Conservation (phyloP, 1,284 basidiomycete species). For the Microbotryum scabiosae region DNA sequence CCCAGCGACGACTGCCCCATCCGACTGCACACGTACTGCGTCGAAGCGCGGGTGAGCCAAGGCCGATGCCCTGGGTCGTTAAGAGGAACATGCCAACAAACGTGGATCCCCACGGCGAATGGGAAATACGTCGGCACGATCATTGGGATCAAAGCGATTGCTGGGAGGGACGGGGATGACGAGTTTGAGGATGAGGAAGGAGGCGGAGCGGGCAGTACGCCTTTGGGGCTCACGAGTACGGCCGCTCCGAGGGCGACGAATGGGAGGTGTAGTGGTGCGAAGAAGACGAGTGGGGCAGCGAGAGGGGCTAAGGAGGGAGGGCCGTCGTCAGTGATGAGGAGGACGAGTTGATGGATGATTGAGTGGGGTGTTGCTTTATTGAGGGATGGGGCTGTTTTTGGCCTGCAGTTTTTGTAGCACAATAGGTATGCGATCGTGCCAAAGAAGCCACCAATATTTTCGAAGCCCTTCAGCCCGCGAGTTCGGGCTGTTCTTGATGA, state of each 20-base stretch:
- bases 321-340: slow-evolving; percentile 9
- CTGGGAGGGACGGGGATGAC: slow-evolving; percentile 24
- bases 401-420: too few species aligned
- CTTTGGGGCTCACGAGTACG: slow-evolving; percentile 6
- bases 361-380: too few species aligned
- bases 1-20: slow-evolving; percentile 55
- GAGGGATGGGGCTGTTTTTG: too few species aligned
- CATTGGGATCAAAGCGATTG: slow-evolving; percentile 40
- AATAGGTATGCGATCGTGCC: too few species aligned
- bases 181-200: slow-evolving; percentile 37
- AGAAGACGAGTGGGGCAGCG: slow-evolving; percentile 3
- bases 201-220: slow-evolving; percentile 4
- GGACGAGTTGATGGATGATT: slow-evolving; percentile 17
- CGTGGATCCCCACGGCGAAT: background rate
- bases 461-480: too few species aligned
- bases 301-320: background rate
- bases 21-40: slow-evolving; percentile 49
- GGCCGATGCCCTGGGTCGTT: slow-evolving; percentile 18
- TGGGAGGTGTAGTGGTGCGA: background rate
- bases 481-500: too few species aligned
- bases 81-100: slow-evolving; percentile 34
- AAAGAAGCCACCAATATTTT: too few species aligned
- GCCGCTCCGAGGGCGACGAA: slow-evolving; percentile 15
- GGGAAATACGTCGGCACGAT: slow-evolving; percentile 16
- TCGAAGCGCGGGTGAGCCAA: background rate